Base-by-base conservation (phyloP, 1,139 yeast species). In the Casaregolazyma lundiana region DNA sequence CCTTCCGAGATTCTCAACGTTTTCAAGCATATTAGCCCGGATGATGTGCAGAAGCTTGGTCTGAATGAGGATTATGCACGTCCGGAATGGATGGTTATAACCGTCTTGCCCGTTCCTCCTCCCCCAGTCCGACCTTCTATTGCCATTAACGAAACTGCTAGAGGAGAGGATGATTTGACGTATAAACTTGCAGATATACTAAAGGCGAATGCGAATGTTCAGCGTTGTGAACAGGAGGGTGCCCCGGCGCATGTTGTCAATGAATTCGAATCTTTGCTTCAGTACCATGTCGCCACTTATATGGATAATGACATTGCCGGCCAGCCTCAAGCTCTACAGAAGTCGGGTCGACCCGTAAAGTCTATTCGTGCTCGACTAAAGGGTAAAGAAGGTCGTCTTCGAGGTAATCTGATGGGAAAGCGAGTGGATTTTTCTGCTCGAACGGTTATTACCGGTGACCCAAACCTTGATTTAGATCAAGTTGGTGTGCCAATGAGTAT, bases 241-340 rank as follows among this genome's bases (percentile, higher is more conserved):
- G 95, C 97, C 2, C 98, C 99, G 9, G 97, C 94, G 59, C 98
- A 94, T 66, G 97, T 94, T 44, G 84, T 92, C 57, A 87, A 88
- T 65, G 99, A 94, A 69, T 92, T 94, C 62, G 98, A 94, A 66
- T 86, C 96, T 38, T 77, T 94, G 58, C 75, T 94, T 51, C 99
- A 94, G 64, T 94, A 89, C 68, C 98, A 92, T 62, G 97, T 94
- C 43, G 98, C 99, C n/a, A 92, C 99, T 1, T 92, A 92, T 66
- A 92, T 92, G 99, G 98, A 92, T 70, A 92, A 92, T 65, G 98
- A 92, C 71, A 92, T 92, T 69, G 98, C 98, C n/a, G 98, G 99
- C 53, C 98, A 92, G 70, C 99, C 98, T 0, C 98, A 92, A 68
- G 98, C 99, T 35, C 77, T 92, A 54, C 99, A 94, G 66, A 94